These are phyloP conservation scores for Elongisporangium anandrum DNA, from an alignment of 352 stramenopile genomes.

Conservation along the genomic window DNA sequence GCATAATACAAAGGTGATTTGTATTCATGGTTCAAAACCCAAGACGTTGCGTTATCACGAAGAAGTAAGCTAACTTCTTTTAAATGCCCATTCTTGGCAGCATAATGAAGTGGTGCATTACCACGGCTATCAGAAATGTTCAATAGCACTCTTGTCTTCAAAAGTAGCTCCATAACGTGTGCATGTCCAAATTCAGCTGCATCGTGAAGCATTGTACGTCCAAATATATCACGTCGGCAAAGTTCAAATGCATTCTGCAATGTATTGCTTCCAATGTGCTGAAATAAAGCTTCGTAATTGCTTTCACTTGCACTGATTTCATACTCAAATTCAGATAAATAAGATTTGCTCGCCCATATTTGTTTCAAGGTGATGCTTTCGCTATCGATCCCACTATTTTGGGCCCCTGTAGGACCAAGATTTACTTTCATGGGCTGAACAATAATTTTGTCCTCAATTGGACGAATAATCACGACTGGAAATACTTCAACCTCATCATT, in stretches of 20 bases:
- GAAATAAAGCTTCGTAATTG: constrained; percentile 53
- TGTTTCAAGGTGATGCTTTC: not conserved
- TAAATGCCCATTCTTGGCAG: constrained; percentile 34
- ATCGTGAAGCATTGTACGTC: constrained; percentile 62
- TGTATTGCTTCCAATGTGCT: constrained; percentile 27
- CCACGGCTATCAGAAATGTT: constrained; percentile 32
- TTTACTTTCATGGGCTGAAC: constrained; percentile 1
- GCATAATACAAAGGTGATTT: constrained; percentile 53
- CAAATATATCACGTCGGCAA: constrained; percentile 44
- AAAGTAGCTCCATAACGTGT: constrained; percentile 43
- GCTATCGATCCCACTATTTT: not conserved
- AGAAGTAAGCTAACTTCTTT: constrained; percentile 54
- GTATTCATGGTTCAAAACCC: constrained; percentile 37
- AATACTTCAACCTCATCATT: constrained; percentile 65
- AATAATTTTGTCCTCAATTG: constrained; percentile 24
- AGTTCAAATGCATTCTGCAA: constrained; percentile 41
- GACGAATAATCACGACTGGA: constrained; percentile 51
- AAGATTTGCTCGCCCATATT: constrained; percentile 25
- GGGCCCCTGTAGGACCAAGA: too few relatives aligned
- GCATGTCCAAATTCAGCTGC: constrained; percentile 46
- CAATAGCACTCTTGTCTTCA: constrained; percentile 40
- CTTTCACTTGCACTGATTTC: constrained; percentile 45
- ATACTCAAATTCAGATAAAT: constrained; percentile 58
- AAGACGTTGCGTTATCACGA: constrained; percentile 30
- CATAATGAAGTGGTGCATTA: constrained; percentile 54